Evolutionary conservation across 2,329 filamentous ascomycete genomes (phyloP).

Genomic region (Botrytis medusae): DNA sequence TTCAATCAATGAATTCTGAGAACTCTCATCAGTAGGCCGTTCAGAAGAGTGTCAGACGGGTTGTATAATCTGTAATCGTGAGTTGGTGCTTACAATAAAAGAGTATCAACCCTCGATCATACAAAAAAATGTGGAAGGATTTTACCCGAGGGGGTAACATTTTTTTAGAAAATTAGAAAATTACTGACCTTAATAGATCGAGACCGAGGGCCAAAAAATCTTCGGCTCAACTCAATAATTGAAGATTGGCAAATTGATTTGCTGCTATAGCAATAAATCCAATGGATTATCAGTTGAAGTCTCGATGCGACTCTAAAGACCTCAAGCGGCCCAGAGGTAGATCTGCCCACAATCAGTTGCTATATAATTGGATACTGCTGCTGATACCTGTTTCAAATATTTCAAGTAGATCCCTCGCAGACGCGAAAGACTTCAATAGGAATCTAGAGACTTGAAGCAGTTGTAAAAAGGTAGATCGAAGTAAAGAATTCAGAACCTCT

Average conservation of each 20-base stretch:
- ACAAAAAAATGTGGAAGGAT: background rate
- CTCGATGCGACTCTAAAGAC: background rate
- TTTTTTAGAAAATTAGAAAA: background rate
- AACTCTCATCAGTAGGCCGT: too few species aligned
- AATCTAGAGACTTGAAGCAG: too few species aligned
- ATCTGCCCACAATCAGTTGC: background rate
- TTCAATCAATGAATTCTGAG: background rate
- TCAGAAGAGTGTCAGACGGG: background rate
- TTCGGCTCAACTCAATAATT: background rate
- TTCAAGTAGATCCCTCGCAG: background rate
- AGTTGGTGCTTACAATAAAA: background rate
- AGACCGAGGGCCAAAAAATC: background rate
- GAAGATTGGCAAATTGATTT: background rate
- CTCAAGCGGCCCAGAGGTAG: background rate
- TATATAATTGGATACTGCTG: background rate
- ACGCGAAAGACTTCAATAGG: background rate
- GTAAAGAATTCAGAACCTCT: background rate
- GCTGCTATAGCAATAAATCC: background rate
- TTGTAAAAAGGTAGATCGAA: background rate
- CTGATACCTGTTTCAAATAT: background rate
- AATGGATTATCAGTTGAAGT: background rate
- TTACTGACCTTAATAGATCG: background rate
- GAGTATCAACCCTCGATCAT: background rate
- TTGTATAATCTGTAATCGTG: background rate
- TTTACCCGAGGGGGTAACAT: background rate